These are phyloP conservation scores for Plasmodium ovale DNA, from an alignment of 169 alveolate genomes.

Conservation along the genomic window DNA sequence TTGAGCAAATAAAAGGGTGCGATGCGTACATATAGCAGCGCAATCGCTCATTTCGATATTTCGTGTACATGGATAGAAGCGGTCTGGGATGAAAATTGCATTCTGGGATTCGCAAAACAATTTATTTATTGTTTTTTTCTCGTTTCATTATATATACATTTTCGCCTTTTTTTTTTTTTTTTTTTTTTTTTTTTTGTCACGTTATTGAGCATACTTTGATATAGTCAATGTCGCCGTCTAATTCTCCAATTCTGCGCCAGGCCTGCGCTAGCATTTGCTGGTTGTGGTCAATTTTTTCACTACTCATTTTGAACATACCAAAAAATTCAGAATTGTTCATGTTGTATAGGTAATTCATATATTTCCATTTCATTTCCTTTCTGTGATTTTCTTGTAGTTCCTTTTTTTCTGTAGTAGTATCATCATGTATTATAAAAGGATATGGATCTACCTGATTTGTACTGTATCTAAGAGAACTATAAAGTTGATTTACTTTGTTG, in stretches of 20 bases:
- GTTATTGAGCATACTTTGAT: conserved; percentile 43
- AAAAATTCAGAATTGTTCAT: conserved; percentile 7
- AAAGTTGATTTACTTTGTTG: conserved; percentile 1
- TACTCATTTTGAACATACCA: conserved; percentile 18
- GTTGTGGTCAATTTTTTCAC: conserved; percentile 43
- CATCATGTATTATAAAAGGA: no score
- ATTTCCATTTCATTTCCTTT: conserved; percentile 5
- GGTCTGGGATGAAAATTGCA: no score
- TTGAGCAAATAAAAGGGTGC: no score
- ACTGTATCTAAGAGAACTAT: no score
- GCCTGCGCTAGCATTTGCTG: conserved; percentile 8
- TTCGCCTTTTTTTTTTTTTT: background rate
- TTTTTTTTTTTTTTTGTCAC: conserved; percentile 18
- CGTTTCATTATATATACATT: conserved; percentile 6
- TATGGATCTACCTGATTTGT: no score
- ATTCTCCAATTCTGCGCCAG: conserved; percentile 35
- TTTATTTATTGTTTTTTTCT: no score
- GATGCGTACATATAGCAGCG: no score
- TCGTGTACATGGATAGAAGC: no score
- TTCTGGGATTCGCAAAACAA: no score
- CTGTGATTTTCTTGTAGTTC: background rate
- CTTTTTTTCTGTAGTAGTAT: no score
- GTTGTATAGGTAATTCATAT: background rate
- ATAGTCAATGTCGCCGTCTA: background rate
- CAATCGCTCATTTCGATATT: no score